Evolutionary conservation across 257 asterid genomes (phyloP).

Genomic region (Fraxinus americana): DNA sequence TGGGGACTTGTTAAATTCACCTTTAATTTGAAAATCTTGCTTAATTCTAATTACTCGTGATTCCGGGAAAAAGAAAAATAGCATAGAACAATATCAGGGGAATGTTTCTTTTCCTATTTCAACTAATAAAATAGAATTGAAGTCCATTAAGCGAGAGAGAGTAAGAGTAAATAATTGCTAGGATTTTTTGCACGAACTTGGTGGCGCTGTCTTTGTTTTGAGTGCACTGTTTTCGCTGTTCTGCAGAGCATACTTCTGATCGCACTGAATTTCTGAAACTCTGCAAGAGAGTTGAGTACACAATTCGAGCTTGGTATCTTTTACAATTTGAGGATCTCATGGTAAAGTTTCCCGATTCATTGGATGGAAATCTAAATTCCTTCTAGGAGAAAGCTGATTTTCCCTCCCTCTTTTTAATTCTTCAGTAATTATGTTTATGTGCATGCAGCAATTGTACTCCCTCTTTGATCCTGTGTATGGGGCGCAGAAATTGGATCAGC

Average conservation of each 20-base stretch:
- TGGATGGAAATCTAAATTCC: conserved; percentile 2
- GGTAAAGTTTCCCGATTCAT: conserved; percentile 42
- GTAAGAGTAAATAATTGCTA: not conserved
- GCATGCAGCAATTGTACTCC: conserved; percentile 90
- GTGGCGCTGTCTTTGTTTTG: not conserved
- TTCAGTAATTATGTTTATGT: conserved; percentile 4
- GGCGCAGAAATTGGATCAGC: conserved; percentile 83
- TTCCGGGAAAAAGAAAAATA: not conserved
- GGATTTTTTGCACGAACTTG: not conserved
- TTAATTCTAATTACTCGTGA: not conserved
- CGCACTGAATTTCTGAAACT: conserved; percentile 92
- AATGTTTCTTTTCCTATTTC: not conserved
- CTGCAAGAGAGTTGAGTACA: conserved; percentile 96
- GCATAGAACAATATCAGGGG: not conserved
- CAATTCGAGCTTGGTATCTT: conserved; percentile 95
- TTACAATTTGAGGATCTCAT: conserved; percentile 98
- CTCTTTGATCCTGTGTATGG: conserved; percentile 96
- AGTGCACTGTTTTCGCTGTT: not conserved
- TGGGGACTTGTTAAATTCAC: not conserved
- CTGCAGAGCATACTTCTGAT: conserved; percentile 80
- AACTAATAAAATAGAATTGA: not conserved
- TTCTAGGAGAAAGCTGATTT: not conserved
- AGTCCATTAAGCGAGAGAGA: not conserved
- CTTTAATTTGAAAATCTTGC: not conserved
- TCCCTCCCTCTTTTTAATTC: not conserved